Evolutionary conservation across 306 rosid genomes (phyloP).

Genomic region (Begonia masoniana): DNA sequence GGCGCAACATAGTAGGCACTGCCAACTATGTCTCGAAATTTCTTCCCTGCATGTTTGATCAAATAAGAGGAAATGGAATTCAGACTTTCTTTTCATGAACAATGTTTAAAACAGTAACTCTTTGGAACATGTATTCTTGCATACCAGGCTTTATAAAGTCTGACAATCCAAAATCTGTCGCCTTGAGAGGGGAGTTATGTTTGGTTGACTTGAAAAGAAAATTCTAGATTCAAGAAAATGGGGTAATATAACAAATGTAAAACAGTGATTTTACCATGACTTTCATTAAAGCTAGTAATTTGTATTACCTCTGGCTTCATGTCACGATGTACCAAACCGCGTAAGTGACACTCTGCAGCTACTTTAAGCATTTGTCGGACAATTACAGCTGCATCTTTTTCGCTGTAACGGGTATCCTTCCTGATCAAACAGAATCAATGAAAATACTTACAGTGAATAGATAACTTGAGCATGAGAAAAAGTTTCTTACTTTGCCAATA

Average conservation of each 20-base stretch:
- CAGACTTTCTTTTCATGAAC: slow-evolving; percentile 1
- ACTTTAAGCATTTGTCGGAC: slow-evolving; percentile 99
- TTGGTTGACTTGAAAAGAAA: slow-evolving; percentile 76
- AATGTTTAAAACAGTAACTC: slow-evolving; percentile 4
- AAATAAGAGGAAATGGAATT: slow-evolving; percentile 11
- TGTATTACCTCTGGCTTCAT: slow-evolving; percentile 85
- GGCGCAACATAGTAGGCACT: slow-evolving; percentile 99
- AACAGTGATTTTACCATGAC: too few relatives aligned
- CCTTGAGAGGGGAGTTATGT: slow-evolving; percentile 70
- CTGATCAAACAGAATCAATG: slow-evolving; percentile 27
- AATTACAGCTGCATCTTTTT: slow-evolving; percentile 70
- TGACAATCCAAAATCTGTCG: slow-evolving; percentile 96
- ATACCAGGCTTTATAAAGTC: slow-evolving; percentile 91
- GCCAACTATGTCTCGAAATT: slow-evolving; percentile 88
- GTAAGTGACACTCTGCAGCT: slow-evolving; percentile 96
- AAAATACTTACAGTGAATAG: background rate
- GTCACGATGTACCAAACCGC: slow-evolving; percentile 97
- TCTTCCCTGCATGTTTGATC: slow-evolving; percentile 51
- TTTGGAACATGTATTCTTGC: slow-evolving; percentile 6
- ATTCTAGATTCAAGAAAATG: slow-evolving; percentile 37
- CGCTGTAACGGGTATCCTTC: slow-evolving; percentile 45
- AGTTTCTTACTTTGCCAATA: slow-evolving; percentile 75
- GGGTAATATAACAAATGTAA: background rate
- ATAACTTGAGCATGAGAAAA: background rate
- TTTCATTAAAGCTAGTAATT: background rate